Base-by-base conservation (phyloP, 257 asterid species). In the Schizonepeta tenuifolia region DNA sequence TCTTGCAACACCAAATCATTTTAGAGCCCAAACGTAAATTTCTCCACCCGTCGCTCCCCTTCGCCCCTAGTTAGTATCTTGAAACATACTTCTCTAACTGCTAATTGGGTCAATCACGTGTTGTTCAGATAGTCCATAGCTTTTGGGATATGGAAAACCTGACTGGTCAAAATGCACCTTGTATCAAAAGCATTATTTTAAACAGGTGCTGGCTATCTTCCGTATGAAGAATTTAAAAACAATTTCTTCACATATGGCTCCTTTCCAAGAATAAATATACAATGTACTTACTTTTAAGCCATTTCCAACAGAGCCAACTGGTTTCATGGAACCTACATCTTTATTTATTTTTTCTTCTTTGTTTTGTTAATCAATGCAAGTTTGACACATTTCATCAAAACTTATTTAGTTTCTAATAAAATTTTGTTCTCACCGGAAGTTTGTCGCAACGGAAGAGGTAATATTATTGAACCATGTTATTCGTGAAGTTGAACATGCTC, bases 401-500 rank as follows among this genome's bases (percentile, higher is more conserved):
- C 40, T 67, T 59, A 70, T 56, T 46, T 9, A 58, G 59, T 57
- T 81, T 65, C 78, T 78, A 38, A 83, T 74, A 50, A 11, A 44
- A 3, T 59, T 77, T 75, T 76, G 70, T 86, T 78, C 67, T 69
- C 50, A n/a, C n/a, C 83, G 77, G 82, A 85, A 94, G 99, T 94
- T 91, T 74, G 88, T 84, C 74, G 83, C 88, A 75, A 88, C 97
- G 50, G 83, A 84, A 74, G 96, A 86, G 79, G 78, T 83, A 77
- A 69, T 63, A 74, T 83, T 91, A 31, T 82, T 94, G 79, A 95
- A 90, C 66, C 65, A 79, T 82, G 95, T 93, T 67, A 77, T 88
- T 72, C 73, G 62, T 75, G 90, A 86, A 80, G 83, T 90, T 77
- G 84, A 83, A 82, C 88, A 78, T 59, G 85, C 75, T 79, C 71